phyloP scores from a whole-genome alignment of 2,329 filamentous ascomycete genomes.

The Botrytis deweyae region DNA sequence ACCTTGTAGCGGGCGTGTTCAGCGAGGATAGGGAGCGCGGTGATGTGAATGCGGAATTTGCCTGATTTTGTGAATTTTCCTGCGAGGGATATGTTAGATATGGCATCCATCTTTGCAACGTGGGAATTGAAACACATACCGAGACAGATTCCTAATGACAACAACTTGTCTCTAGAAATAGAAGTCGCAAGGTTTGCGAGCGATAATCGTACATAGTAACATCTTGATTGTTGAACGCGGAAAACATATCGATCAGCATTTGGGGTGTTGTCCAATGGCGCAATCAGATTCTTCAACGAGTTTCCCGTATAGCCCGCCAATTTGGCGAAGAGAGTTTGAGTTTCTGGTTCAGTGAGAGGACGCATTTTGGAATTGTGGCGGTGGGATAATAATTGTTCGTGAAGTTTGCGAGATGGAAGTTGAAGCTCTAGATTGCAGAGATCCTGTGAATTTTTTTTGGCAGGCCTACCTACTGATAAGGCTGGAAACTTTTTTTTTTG shows the following conservation, averaged over 20 bases:
- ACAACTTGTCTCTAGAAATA: conserved; percentile 75
- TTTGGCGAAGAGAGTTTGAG: conserved; percentile 83
- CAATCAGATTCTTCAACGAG: conserved; percentile 81
- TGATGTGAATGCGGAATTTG: conserved; percentile 94
- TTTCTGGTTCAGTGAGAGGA: conserved; percentile 75
- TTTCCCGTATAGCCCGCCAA: conserved; percentile 90
- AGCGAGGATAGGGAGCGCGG: conserved; percentile 79
- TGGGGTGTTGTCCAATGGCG: conserved; percentile 65
- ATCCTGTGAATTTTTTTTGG: conserved; percentile 31
- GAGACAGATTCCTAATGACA: conserved; percentile 86
- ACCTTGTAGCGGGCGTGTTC: conserved; percentile 94
- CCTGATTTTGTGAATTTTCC: conserved; percentile 96
- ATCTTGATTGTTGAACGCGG: conserved; percentile 75
- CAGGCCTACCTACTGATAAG: conserved; percentile 17
- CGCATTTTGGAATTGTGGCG: conserved; percentile 56
- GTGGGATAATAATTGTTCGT: conserved; percentile 12
- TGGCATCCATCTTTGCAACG: background rate
- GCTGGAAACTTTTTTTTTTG: conserved; percentile 17
- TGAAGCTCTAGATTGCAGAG: conserved; percentile 22
- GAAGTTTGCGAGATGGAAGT: conserved; percentile 9
- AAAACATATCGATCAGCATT: conserved; percentile 81
- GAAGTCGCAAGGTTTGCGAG: conserved; percentile 90
- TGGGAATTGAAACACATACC: conserved; percentile 43
- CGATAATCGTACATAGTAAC: conserved; percentile 89
- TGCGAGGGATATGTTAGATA: conserved; percentile 36